These are phyloP conservation scores for Hemileccinum rubropunctum DNA, from an alignment of 768 basidiomycete genomes.

Conservation along the genomic window DNA sequence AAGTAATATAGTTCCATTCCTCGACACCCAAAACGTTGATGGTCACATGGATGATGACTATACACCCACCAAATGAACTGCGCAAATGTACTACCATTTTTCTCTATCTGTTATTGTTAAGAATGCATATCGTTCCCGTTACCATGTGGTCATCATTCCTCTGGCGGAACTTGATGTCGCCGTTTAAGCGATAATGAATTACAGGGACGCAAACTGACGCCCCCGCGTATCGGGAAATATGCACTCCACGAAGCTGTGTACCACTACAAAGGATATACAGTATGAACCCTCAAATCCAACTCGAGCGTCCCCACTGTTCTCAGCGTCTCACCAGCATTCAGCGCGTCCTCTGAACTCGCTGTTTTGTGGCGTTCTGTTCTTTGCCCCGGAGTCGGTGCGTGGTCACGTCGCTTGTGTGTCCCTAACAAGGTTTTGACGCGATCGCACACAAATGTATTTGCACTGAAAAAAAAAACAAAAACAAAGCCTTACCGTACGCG, in stretches of 20 bases:
- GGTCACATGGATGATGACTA: slow-evolving; percentile 5
- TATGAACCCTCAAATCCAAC: no score
- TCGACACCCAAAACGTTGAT: not conserved
- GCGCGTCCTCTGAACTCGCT: slow-evolving; percentile 1
- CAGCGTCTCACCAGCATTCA: not conserved
- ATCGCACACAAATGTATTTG: slow-evolving; percentile 8
- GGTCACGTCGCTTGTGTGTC: slow-evolving; percentile 16
- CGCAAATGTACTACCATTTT: slow-evolving; percentile 22
- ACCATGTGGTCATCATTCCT: slow-evolving; percentile 10
- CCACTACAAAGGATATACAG: not conserved
- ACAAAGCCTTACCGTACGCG: slow-evolving; percentile 18
- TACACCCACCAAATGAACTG: not conserved
- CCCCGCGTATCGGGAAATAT: slow-evolving; percentile 26
- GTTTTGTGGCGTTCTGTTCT: slow-evolving; percentile 9
- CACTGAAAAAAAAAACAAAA: slow-evolving; percentile 29
- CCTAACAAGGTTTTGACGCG: slow-evolving; percentile 21
- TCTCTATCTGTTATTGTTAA: slow-evolving; percentile 19
- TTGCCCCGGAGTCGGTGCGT: slow-evolving; percentile 7
- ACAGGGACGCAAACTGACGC: slow-evolving; percentile 20
- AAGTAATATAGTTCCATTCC: slow-evolving; percentile 2
- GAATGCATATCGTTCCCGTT: not conserved
- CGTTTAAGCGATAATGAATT: slow-evolving; percentile 25
- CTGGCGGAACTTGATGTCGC: slow-evolving; percentile 23
- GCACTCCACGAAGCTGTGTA: slow-evolving; percentile 14
- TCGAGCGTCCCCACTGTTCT: not conserved